Base-by-base conservation (phyloP, 352 stramenopile species). In the Phytophthora hybrid region DNA sequence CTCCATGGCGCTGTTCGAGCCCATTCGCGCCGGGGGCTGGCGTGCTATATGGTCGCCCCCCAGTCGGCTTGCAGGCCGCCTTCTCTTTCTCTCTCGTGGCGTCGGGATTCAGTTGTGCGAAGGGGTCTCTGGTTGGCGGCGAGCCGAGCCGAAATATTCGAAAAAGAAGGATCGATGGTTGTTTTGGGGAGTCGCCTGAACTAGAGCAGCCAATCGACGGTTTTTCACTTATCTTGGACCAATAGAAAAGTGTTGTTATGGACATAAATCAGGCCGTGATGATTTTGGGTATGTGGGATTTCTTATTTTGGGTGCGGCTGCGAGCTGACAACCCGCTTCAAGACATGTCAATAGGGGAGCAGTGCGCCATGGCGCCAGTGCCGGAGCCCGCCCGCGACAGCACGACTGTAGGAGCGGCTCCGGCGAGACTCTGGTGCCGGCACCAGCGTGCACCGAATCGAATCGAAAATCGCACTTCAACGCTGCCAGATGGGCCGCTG, bases 1-100 rank as follows among this genome's bases (percentile, higher is more conserved):
- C 46, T 88, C 78, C 78, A 88, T 84, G 65, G 78, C 67, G 69
- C 69, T 78, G 41, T 83, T 71, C 26, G 78, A 84, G 68, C 78
- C 78, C 78, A 84, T 82, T 69, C 67, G 76, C 51, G 23, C 23
- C 23, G 23, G 23, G 23, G 23, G 23, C 23, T 26, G 23, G 23
- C 23, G 23, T 26, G 23, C 23, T 26, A 26, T 26, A 2, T 26
- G 23, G 23, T 26, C 23, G 23, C 23, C 23, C 23, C n/a, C n/a
- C n/a, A n/a, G n/a, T n/a, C n/a, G n/a, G n/a, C n/a, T n/a, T n/a
- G n/a, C n/a, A n/a, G n/a, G n/a, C n/a, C n/a, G n/a, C n/a, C n/a
- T n/a, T n/a, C n/a, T n/a, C n/a, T 26, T 26, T 41, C 62, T 44
- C 56, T 53, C n/a, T n/a, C n/a, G n/a, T n/a, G n/a, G n/a, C n/a